Evolutionary conservation across 2,329 filamentous ascomycete species (phyloP).

Genomic region (Cadophora gregata): DNA sequence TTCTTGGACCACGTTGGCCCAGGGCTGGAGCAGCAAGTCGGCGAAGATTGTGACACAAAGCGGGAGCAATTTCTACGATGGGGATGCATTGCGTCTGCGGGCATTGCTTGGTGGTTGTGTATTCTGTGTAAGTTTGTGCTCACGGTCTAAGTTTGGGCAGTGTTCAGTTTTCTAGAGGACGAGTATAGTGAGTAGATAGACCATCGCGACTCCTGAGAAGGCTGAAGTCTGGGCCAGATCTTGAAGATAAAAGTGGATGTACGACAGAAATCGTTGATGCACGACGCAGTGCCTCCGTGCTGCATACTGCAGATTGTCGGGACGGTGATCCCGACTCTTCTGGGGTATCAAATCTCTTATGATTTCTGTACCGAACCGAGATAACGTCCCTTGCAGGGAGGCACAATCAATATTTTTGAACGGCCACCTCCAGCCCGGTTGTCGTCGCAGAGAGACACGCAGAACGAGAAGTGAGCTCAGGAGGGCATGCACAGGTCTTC

Average conservation of each 20-base stretch:
- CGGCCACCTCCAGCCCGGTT: not conserved
- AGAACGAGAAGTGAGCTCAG: not conserved
- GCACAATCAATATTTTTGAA: not conserved
- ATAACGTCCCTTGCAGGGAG: not conserved
- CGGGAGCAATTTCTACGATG: not conserved
- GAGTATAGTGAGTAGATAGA: not conserved
- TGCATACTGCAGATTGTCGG: not conserved
- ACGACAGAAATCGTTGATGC: not conserved
- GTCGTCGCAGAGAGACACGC: not conserved
- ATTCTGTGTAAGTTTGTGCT: not conserved
- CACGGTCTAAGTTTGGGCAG: not conserved
- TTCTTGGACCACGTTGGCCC: not conserved
- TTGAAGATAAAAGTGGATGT: not conserved
- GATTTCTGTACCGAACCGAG: not conserved
- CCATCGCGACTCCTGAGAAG: no score
- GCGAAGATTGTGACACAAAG: slow-evolving; percentile 1
- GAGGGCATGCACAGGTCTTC: not conserved
- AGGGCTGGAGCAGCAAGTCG: slow-evolving; percentile 6
- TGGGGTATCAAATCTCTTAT: not conserved
- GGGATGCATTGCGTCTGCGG: not conserved
- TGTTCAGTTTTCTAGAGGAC: not conserved
- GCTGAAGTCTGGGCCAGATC: not conserved
- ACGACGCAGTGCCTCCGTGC: not conserved
- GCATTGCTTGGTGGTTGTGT: not conserved
- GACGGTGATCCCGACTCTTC: not conserved